Conservation (phyloP, 257 asterid genomes). For the Osmanthus fragrans region DNA sequence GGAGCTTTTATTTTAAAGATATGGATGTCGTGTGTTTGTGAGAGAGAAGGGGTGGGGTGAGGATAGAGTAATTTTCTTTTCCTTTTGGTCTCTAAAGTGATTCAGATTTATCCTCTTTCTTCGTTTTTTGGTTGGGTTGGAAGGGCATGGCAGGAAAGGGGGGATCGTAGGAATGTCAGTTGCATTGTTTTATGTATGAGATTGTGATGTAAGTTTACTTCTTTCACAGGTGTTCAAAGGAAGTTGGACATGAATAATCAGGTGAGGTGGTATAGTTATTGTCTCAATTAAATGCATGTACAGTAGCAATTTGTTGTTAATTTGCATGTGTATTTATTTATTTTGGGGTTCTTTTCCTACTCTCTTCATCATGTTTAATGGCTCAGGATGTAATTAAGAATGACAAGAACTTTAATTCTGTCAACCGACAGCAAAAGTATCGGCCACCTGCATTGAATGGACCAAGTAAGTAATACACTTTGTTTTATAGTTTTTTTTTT, state of each 20-base stretch:
- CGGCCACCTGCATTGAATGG: conserved; percentile 71
- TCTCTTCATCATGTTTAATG: conserved; percentile 2
- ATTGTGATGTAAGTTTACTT: conserved; percentile 22
- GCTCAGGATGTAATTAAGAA: conserved; percentile 38
- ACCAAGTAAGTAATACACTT: conserved; percentile 42
- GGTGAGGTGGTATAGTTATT: conserved; percentile 34
- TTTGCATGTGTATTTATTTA: neutral
- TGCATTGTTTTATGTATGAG: neutral
- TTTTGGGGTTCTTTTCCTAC: neutral
- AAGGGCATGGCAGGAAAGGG: neutral
- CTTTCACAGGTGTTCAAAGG: conserved; percentile 69
- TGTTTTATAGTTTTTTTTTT: neutral
- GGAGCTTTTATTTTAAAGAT: neutral
- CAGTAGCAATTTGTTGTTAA: conserved; percentile 2
- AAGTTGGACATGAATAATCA: conserved; percentile 73
- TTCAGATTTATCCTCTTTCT: no score
- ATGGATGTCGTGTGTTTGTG: neutral
- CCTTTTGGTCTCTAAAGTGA: no score
- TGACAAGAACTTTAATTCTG: conserved; percentile 39
- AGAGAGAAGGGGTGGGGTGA: neutral
- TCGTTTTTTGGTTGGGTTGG: neutral
- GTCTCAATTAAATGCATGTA: neutral
- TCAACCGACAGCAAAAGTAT: conserved; percentile 65
- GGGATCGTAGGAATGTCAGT: neutral
- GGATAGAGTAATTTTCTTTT: no score